Evolutionary conservation across 192 early-diverging fungal genomes (phyloP).

Genomic region (Entrophospora sp.): DNA sequence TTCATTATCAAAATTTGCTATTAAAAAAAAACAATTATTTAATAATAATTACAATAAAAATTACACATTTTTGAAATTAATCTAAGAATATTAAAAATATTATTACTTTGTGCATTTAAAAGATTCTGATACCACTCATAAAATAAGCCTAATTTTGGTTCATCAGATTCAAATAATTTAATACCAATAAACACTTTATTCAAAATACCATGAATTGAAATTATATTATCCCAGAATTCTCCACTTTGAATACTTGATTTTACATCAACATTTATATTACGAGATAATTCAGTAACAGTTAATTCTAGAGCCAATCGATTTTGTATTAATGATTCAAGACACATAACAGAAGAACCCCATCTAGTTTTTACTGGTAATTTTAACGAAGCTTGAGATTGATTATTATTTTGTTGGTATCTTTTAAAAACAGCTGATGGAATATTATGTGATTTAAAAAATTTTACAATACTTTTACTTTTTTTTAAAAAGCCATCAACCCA

Average conservation of each 20-base stretch:
- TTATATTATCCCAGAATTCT: not conserved
- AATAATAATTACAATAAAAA: no score
- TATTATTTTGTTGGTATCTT: not conserved
- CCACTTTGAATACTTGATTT: not conserved
- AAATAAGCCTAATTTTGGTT: no score
- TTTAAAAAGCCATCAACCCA: no score
- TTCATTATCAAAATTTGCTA: not conserved
- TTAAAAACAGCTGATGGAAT: not conserved
- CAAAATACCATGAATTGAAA: not conserved
- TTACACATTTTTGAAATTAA: not conserved
- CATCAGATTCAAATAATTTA: constrained; percentile 5
- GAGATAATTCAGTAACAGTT: not conserved
- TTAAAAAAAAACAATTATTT: not conserved
- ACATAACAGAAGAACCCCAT: not conserved
- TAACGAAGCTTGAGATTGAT: not conserved
- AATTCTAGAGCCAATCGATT: not conserved
- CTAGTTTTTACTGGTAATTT: not conserved
- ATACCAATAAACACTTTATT: not conserved
- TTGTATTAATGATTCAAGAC: not conserved
- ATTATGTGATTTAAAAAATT: not conserved
- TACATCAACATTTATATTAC: not conserved
- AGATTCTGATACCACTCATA: no score
- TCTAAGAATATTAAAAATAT: not conserved
- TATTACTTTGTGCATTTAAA: no score
- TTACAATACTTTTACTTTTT: not conserved